Base-by-base conservation (phyloP, 345 rosid species). In the Durio zibethinus region DNA sequence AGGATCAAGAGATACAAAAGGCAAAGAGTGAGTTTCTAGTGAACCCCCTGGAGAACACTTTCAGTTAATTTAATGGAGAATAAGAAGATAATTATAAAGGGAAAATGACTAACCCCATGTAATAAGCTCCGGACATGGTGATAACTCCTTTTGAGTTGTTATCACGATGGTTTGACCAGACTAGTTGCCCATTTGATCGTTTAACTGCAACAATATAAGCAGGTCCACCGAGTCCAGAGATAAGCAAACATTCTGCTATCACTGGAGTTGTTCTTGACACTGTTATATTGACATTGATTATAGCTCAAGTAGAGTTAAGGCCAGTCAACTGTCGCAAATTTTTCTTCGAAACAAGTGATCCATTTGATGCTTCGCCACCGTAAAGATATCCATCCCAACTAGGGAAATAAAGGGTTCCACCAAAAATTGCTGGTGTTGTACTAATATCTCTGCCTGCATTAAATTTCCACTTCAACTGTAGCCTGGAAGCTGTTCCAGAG, bases 341-440 rank as follows among this genome's bases (percentile, higher is more conserved):
- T 77, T 82, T 83, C 84, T 83, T 56, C 90, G 90, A 89, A 25
- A 83, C 79, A 53, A 82, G 83, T 21, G 72, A 65, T 33, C 92
- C 92, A 47, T 31, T 75, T 31, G 78, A 60, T 2, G 90, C 89
- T 18, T 77, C 78, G n/a, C 87, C 83, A 2, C 91, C 91, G 47
- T 85, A 86, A 33, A 89, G 23, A 50, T 73, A 76, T 2, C 90
- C 91, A 72, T 89, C 88, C 91, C 91, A 89, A 10, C 85, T 80
- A 10, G 91, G 89, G 56, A 88, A 86, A 64, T 86, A 87, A 33
- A 86, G 85, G 3, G 77, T 80, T 15, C 85, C 86, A 5, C 80
- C 15, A 18, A 82, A 82, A 9, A 86, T 16, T 4, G 90, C 89
- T 0, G 88, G 90, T 45, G 90, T 88, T 48, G 85, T 87, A 2